Evolutionary conservation across 2,329 filamentous ascomycete species (phyloP).

Genomic region (Lasiodiplodia sp.): DNA sequence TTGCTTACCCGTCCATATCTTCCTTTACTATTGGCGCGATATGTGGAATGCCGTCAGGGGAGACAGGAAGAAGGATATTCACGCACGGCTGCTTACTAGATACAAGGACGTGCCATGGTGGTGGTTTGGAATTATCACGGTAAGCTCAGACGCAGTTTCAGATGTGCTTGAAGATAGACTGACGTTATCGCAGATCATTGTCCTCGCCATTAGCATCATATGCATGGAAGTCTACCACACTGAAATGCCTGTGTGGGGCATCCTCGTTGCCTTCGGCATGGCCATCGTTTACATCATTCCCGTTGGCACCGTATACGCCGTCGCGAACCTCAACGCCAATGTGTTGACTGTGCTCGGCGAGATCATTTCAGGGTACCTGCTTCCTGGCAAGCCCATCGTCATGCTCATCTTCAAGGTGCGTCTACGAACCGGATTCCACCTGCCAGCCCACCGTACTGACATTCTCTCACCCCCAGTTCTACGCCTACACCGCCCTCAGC

Average conservation of each 20-base stretch:
- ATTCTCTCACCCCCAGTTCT: constrained; percentile 6
- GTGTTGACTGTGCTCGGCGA: constrained; percentile 60
- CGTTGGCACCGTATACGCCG: constrained; percentile 26
- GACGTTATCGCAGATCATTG: not conserved
- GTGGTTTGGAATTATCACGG: constrained; percentile 61
- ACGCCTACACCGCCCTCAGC: constrained; percentile 26
- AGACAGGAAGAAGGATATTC: constrained; percentile 53
- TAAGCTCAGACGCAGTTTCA: not conserved
- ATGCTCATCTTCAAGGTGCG: constrained; percentile 29
- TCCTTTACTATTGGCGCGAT: constrained; percentile 42
- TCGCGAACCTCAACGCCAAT: constrained; percentile 29
- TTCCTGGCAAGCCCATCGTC: constrained; percentile 27
- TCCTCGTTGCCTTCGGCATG: constrained; percentile 26
- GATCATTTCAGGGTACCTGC: constrained; percentile 67
- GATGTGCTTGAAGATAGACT: not conserved
- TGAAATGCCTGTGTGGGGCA: constrained; percentile 28
- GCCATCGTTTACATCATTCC: constrained; percentile 27
- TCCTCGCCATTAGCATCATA: constrained; percentile 50
- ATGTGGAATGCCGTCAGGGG: constrained; percentile 64
- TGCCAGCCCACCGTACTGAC: not conserved
- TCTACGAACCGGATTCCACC: not conserved
- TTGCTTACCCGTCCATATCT: constrained; percentile 48
- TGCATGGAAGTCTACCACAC: constrained; percentile 40
- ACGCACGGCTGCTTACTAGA: constrained; percentile 61
- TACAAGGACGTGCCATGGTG: constrained; percentile 64